Conservation (phyloP, 2,329 filamentous ascomycete genomes). For the Aspergillus tubingensis region DNA sequence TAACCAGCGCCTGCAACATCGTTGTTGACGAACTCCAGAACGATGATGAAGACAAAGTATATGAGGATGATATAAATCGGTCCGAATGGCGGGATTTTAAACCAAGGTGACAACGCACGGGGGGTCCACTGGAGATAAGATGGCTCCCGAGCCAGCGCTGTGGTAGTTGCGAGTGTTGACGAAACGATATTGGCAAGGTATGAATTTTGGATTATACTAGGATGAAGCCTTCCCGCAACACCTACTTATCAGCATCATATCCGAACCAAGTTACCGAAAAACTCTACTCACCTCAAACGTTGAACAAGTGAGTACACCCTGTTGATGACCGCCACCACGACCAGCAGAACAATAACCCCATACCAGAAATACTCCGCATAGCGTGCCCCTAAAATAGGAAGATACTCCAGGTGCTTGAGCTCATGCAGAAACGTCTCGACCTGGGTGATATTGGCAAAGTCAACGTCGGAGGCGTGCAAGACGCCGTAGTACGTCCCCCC, state of each 20-base stretch:
- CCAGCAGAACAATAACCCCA: background rate
- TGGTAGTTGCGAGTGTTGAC: background rate
- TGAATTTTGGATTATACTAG: background rate
- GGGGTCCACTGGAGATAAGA: background rate
- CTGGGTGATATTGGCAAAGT: background rate
- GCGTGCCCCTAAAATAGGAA: background rate
- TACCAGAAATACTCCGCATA: constrained; percentile 1
- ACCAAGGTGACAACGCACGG: background rate
- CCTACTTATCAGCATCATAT: background rate
- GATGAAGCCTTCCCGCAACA: background rate
- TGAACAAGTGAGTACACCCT: background rate
- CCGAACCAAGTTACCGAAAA: background rate
- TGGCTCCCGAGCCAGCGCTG: background rate
- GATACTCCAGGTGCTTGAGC: background rate
- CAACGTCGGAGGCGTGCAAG: background rate
- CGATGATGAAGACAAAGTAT: background rate
- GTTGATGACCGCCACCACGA: background rate
- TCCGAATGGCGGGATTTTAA: background rate
- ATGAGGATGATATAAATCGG: background rate
- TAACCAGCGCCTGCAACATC: background rate
- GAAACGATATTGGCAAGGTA: background rate
- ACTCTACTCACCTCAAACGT: background rate
- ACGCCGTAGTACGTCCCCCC: background rate
- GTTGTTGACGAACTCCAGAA: background rate
- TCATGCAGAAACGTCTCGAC: background rate